These are phyloP conservation scores for Syzygium aromaticum DNA, from an alignment of 345 rosid genomes.

Conservation along the genomic window DNA sequence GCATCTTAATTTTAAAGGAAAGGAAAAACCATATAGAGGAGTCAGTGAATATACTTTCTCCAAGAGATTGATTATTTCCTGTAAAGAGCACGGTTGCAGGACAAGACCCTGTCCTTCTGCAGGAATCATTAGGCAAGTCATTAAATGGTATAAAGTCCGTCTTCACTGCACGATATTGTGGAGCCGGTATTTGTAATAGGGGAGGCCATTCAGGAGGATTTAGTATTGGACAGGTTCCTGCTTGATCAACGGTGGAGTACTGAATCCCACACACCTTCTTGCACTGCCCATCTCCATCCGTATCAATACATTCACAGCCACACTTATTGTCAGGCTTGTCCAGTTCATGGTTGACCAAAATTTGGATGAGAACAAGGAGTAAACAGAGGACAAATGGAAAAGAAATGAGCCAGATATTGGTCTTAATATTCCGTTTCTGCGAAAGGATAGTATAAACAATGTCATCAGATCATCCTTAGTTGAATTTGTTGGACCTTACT, in stretches of 20 bases:
- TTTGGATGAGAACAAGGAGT: slow-evolving; percentile 41
- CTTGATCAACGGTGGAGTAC: slow-evolving; percentile 45
- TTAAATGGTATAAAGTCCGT: slow-evolving; percentile 15
- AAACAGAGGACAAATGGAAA: slow-evolving; percentile 67
- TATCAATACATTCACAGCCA: slow-evolving; percentile 50
- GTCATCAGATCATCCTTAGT: neutral
- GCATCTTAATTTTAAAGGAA: neutral
- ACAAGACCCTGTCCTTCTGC: slow-evolving; percentile 61
- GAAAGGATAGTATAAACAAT: neutral
- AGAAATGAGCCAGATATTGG: slow-evolving; percentile 58
- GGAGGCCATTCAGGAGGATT: slow-evolving; percentile 75
- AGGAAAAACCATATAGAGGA: neutral
- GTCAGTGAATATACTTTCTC: slow-evolving; percentile 31
- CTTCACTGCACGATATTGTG: slow-evolving; percentile 53
- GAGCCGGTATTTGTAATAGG: slow-evolving; percentile 54
- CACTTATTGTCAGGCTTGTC: slow-evolving; percentile 23
- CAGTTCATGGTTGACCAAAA: slow-evolving; percentile 19
- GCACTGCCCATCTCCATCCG: slow-evolving; percentile 31
- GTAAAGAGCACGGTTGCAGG: slow-evolving; percentile 65
- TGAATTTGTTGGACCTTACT: neutral
- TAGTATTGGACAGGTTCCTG: slow-evolving; percentile 33
- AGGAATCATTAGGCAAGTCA: slow-evolving; percentile 52
- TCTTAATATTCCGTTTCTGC: slow-evolving; percentile 64
- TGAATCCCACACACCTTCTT: slow-evolving; percentile 54
- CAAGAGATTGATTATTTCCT: slow-evolving; percentile 58